Percentiles rank a stretch among this genome's conserved stretches.
phyloP scores from a whole-genome alignment of 805 yeast species.

The Wickerhamiella slavikovae region DNA sequence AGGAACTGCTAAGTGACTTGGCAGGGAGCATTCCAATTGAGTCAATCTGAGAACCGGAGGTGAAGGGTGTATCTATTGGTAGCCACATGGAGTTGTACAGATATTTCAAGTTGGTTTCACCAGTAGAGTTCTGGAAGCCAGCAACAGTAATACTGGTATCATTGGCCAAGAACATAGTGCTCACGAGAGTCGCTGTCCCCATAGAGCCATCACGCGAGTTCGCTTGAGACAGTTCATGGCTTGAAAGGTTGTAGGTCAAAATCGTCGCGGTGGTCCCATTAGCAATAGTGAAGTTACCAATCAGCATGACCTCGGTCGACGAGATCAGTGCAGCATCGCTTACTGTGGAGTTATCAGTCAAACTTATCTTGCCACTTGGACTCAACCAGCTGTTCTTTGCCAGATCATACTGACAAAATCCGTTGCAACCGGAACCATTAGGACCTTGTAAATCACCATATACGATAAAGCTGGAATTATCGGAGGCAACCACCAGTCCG shows the following conservation, averaged over 20 bases:
- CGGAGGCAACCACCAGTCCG: slow-evolving; percentile 20
- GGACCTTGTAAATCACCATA: slow-evolving; percentile 36
- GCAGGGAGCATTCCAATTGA: slow-evolving; percentile 27
- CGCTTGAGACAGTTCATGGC: slow-evolving; percentile 9
- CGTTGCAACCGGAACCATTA: slow-evolving; percentile 46
- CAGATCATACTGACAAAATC: slow-evolving; percentile 49
- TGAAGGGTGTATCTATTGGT: slow-evolving; percentile 21
- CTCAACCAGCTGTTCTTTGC: slow-evolving; percentile 15
- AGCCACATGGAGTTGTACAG: slow-evolving; percentile 20
- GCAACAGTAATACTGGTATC: background rate
- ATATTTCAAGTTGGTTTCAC: background rate
- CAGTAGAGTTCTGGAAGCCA: background rate
- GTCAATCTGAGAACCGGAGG: slow-evolving; percentile 20
- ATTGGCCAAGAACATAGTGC: too few relatives aligned
- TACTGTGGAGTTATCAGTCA: slow-evolving; percentile 25
- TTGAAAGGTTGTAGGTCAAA: slow-evolving; percentile 32
- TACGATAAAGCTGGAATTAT: slow-evolving; percentile 17
- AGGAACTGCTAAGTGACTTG: background rate
- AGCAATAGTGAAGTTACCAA: slow-evolving; percentile 27
- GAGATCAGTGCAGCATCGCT: slow-evolving; percentile 30
- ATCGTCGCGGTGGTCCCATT: slow-evolving; percentile 23
- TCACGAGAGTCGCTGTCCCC: background rate
- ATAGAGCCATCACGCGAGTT: slow-evolving; percentile 12
- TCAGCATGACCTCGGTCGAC: slow-evolving; percentile 21
- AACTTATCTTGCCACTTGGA: slow-evolving; percentile 30